A percentile compares a stretch with the other conserved stretches of the same genome.
These are phyloP conservation scores for Hypoxylon fuscum DNA, from an alignment of 495 filamentous ascomycete species.

Conservation along the genomic window DNA sequence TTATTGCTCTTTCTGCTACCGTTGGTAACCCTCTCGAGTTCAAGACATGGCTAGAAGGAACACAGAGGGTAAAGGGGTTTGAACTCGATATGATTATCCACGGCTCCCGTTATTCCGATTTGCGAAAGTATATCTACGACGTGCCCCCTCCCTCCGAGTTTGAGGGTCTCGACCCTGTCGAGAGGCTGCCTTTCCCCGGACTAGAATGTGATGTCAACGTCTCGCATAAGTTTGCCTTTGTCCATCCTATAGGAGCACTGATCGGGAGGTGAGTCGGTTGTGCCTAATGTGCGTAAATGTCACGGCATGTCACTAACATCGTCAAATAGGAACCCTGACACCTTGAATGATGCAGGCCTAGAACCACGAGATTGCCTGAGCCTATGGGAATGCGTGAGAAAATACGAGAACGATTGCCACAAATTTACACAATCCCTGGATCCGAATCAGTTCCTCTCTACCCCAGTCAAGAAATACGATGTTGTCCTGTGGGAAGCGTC, in stretches of 20 bases:
- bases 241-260: slow-evolving; percentile 75
- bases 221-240: slow-evolving; percentile 59
- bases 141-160: slow-evolving; percentile 64
- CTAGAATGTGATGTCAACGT: slow-evolving; percentile 52
- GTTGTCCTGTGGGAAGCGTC: slow-evolving; percentile 69
- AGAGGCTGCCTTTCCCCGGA: slow-evolving; percentile 46
- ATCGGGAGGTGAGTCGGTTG: slow-evolving; percentile 57
- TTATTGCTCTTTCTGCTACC: slow-evolving; percentile 82
- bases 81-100: slow-evolving; percentile 73
- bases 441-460: slow-evolving; percentile 54
- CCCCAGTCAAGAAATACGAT: slow-evolving; percentile 64
- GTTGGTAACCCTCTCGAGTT: slow-evolving; percentile 80
- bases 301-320: not conserved
- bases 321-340: slow-evolving; percentile 61
- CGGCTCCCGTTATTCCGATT: slow-evolving; percentile 72
- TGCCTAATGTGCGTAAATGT: too few relatives aligned
- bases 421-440: slow-evolving; percentile 57
- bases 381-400: slow-evolving; percentile 69
- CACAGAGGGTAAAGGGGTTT: slow-evolving; percentile 61
- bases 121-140: slow-evolving; percentile 73
- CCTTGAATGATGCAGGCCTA: slow-evolving; percentile 64
- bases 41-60: slow-evolving; percentile 68
- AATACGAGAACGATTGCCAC: slow-evolving; percentile 56
- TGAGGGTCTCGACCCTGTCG: slow-evolving; percentile 54
- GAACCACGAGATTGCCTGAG: slow-evolving; percentile 75